phyloP scores from a whole-genome alignment of 108 stramenopile genomes.

The Cyclotella sp. region DNA sequence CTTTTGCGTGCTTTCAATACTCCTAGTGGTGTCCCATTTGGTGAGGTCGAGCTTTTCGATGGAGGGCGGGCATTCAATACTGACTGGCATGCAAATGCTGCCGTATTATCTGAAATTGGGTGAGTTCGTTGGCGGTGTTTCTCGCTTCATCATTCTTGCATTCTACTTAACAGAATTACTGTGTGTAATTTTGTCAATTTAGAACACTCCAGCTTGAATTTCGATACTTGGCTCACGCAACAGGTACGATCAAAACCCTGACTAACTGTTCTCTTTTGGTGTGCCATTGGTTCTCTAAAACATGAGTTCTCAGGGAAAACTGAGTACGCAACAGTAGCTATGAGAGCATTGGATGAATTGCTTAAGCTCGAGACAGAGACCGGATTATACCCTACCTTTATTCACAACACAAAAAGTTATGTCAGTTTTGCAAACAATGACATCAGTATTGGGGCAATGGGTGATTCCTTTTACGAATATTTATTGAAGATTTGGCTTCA shows the following conservation, averaged over 20 bases:
- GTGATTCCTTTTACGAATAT: slow-evolving; percentile 84
- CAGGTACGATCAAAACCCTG: slow-evolving; percentile 67
- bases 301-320: too few relatives aligned
- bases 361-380: slow-evolving; percentile 33
- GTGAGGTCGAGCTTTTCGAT: slow-evolving; percentile 58
- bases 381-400: slow-evolving; percentile 52
- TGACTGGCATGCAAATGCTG: slow-evolving; percentile 57
- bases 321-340: slow-evolving; percentile 43
- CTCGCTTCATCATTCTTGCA: background rate
- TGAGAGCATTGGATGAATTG: slow-evolving; percentile 50
- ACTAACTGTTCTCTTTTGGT: slow-evolving; percentile 10
- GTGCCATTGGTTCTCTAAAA: too few relatives aligned
- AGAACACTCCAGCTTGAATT: slow-evolving; percentile 63
- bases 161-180: too few relatives aligned
- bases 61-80: slow-evolving; percentile 50
- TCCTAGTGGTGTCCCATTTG: slow-evolving; percentile 68
- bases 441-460: slow-evolving; percentile 75
- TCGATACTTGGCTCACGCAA: slow-evolving; percentile 76
- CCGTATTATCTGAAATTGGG: slow-evolving; percentile 83
- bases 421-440: slow-evolving; percentile 44
- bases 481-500: slow-evolving; percentile 80
- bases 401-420: slow-evolving; percentile 32
- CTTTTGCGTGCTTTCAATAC: slow-evolving; percentile 73
- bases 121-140: slow-evolving; percentile 52
- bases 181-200: background rate